Base-by-base conservation (phyloP, 2,329 filamentous ascomycete genomes). In the Trichoderma atroviride region DNA sequence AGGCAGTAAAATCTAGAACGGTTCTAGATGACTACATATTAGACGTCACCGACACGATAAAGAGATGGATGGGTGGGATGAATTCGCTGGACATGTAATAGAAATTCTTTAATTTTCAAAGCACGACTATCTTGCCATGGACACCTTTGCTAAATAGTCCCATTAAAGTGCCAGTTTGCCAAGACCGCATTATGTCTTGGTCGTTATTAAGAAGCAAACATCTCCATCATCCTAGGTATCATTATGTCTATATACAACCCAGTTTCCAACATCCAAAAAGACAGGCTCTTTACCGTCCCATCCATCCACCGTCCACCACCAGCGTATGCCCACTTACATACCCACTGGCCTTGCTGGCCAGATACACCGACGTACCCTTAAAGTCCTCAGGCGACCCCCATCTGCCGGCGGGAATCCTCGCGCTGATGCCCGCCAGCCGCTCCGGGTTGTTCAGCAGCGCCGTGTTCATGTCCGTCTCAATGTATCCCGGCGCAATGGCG, bases 381-480 rank as follows among this genome's bases (percentile, higher is more conserved):
- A 97, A 97, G 75, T 97, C 94, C 31, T 96, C 93, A 0, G 93
- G 91, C 13, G 79, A 84, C 0, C 93, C 94, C 93, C 94, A 97
- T 74, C 93, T 83, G 0, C 91, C 93, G 0, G 92, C 92, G 0
- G 94, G 94, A 75, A 97, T 97, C 69, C 93, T 84, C 40, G 88
- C 89, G 76, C 92, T 86, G 74, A 97, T 97, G 75, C 90, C 90
- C 72, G 85, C 87, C 70, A 91, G 85, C 43, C 94, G 83, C 73
- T 86, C 87, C 75, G 86, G 80, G 79, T 97, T 89, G 62, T 89
- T 87, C 55, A 97, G 87, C 76, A 97, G 80, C 3, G 93, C 94
- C 73, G 85, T 86, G 78, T 97, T 97, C 94, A 97, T 97, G 71
- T 97, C 94, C n/a, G 94, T 97, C 61, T 88, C 92, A 74, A 97